Conservation (phyloP, 176 grass and related monocot species). For the Carex kokanica region DNA sequence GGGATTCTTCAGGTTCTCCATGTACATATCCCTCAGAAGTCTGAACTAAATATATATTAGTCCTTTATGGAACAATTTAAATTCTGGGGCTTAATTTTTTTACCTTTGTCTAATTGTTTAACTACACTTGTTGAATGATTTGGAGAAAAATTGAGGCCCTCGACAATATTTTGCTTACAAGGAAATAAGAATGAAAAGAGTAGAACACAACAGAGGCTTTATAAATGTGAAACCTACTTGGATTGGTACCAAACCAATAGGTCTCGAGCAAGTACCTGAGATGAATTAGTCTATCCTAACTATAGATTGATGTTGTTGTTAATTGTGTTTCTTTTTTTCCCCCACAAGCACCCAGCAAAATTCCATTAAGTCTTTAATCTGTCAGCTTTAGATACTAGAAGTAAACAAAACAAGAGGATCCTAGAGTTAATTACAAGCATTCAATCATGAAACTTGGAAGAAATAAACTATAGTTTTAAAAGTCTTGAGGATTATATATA, state of each 20-base stretch:
- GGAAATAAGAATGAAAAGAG: neutral
- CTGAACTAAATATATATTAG: no score
- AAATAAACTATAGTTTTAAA: no score
- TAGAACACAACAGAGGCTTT: neutral
- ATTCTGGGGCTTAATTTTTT: neutral
- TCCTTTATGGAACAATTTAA: neutral
- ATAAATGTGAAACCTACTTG: neutral
- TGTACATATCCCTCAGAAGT: no score
- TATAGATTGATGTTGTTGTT: no score
- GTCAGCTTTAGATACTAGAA: neutral
- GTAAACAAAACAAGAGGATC: neutral
- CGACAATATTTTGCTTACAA: neutral
- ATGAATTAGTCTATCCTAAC: no score
- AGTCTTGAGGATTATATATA: no score
- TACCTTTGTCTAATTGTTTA: neutral
- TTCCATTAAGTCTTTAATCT: neutral
- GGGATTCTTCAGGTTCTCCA: no score
- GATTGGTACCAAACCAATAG: neutral
- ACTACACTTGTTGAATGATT: neutral
- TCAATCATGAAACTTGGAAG: no score
- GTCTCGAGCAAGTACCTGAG: no score
- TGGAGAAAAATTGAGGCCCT: neutral
- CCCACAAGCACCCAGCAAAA: no score
- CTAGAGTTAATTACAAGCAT: neutral
- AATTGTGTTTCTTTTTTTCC: no score